Conservation (phyloP, 441 rosid genomes). For the Melastoma candidum region DNA sequence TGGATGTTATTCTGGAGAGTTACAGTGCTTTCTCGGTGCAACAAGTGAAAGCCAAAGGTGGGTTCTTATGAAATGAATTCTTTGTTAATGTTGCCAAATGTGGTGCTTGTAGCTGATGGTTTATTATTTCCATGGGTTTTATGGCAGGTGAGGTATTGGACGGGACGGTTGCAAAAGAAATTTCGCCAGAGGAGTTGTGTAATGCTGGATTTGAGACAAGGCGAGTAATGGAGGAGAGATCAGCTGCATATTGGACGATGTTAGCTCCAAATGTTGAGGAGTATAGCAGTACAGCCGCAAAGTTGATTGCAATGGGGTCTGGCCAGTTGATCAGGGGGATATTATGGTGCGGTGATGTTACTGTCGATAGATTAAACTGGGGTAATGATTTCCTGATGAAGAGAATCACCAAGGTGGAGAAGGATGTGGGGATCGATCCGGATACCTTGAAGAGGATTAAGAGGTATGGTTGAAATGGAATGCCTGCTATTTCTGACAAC, state of each 20-base stretch:
- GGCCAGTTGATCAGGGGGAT: slow-evolving; percentile 78
- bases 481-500: neutral
- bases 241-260: slow-evolving; percentile 84
- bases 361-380: slow-evolving; percentile 67
- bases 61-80: slow-evolving; percentile 26
- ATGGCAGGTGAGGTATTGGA: slow-evolving; percentile 21
- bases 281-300: slow-evolving; percentile 51
- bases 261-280: slow-evolving; percentile 90
- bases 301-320: slow-evolving; percentile 79
- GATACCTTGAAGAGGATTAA: slow-evolving; percentile 56
- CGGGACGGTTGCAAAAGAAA: slow-evolving; percentile 30
- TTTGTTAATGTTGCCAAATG: too few relatives aligned
- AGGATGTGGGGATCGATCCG: slow-evolving; percentile 46
- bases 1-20: slow-evolving; percentile 47
- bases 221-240: slow-evolving; percentile 45
- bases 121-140: too few relatives aligned
- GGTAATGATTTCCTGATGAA: slow-evolving; percentile 59
- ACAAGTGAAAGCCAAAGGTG: slow-evolving; percentile 18
- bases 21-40: slow-evolving; percentile 67
- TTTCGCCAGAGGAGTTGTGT: slow-evolving; percentile 59
- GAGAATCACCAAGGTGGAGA: slow-evolving; percentile 30
- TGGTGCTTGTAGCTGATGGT: too few relatives aligned
- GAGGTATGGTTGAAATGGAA: slow-evolving; percentile 31
- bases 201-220: slow-evolving; percentile 28
- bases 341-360: slow-evolving; percentile 89